Evolutionary conservation across 139 green algal genomes (phyloP).

Genomic region (Edaphochlamys debaryana): DNA sequence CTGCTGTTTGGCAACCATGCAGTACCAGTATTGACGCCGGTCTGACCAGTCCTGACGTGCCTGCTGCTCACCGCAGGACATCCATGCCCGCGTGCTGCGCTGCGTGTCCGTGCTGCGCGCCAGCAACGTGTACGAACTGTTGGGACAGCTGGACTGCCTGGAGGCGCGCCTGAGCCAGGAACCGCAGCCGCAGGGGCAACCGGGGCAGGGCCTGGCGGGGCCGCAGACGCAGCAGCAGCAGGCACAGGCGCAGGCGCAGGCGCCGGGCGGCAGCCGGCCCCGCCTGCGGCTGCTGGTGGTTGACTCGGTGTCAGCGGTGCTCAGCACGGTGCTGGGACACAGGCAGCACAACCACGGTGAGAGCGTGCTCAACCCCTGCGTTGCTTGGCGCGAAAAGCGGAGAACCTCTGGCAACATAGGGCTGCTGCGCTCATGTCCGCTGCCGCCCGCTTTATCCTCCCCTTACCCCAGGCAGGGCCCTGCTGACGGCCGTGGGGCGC

Average conservation of each 20-base stretch:
- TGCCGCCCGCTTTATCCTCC: too few relatives aligned
- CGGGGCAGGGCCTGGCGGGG: neutral
- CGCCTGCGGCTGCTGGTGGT: constrained; percentile 52
- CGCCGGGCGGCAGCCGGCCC: neutral
- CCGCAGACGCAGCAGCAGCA: neutral
- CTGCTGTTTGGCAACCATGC: too few relatives aligned
- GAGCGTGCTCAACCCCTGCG: too few relatives aligned
- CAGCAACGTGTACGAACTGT: constrained; percentile 32
- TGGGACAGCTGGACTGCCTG: constrained; percentile 16
- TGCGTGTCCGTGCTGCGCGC: constrained; percentile 29
- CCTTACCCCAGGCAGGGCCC: constrained; percentile 35
- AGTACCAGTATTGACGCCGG: too few relatives aligned
- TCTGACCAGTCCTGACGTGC: too few relatives aligned
- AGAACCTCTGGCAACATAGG: too few relatives aligned
- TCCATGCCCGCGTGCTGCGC: neutral
- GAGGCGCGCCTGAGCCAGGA: neutral
- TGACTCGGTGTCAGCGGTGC: constrained; percentile 60
- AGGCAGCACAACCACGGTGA: constrained; percentile 54
- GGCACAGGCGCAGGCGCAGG: neutral
- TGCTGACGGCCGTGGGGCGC: constrained; percentile 46
- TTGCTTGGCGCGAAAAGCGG: too few relatives aligned
- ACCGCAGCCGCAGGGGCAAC: constrained; percentile 10
- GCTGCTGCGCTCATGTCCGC: too few relatives aligned
- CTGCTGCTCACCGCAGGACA: neutral
- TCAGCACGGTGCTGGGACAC: constrained; percentile 51